phyloP scores from a whole-genome alignment of 2,329 filamentous ascomycete species.

The Orbilia quercus region DNA sequence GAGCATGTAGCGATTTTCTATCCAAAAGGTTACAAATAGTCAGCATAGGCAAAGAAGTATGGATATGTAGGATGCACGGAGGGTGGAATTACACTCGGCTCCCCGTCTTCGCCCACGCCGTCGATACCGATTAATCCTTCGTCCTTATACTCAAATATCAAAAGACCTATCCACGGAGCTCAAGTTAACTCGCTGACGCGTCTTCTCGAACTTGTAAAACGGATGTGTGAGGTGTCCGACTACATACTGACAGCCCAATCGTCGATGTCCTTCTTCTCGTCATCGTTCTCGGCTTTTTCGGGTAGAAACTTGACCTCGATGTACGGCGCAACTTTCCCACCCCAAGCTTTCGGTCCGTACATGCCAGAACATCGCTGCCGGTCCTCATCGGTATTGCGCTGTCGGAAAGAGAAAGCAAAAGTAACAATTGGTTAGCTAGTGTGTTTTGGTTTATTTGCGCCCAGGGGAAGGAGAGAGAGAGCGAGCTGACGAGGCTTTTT shows the following conservation, averaged over 20 bases:
- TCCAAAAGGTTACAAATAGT: slow-evolving; percentile 62
- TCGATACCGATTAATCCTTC: slow-evolving; percentile 68
- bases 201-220: slow-evolving; percentile 62
- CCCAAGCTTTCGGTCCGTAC: slow-evolving; percentile 77
- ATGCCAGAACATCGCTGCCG: slow-evolving; percentile 76
- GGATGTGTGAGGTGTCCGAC: not conserved
- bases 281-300: slow-evolving; percentile 65
- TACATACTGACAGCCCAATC: slow-evolving; percentile 70
- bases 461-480: not conserved
- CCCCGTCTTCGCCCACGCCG: slow-evolving; percentile 24
- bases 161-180: slow-evolving; percentile 68
- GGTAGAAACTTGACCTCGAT: slow-evolving; percentile 67
- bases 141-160: slow-evolving; percentile 93
- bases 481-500: slow-evolving; percentile 10
- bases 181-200: slow-evolving; percentile 64
- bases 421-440: slow-evolving; percentile 28
- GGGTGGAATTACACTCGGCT: slow-evolving; percentile 17
- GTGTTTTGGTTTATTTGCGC: slow-evolving; percentile 12
- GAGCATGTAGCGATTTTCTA: slow-evolving; percentile 75
- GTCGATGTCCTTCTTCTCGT: slow-evolving; percentile 65
- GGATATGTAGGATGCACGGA: not conserved
- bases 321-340: slow-evolving; percentile 73
- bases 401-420: not conserved
- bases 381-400: slow-evolving; percentile 71
- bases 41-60: slow-evolving; percentile 62